These are phyloP conservation scores for Protostelium mycophagum DNA, from an alignment of 78 protist genomes.

Conservation along the genomic window DNA sequence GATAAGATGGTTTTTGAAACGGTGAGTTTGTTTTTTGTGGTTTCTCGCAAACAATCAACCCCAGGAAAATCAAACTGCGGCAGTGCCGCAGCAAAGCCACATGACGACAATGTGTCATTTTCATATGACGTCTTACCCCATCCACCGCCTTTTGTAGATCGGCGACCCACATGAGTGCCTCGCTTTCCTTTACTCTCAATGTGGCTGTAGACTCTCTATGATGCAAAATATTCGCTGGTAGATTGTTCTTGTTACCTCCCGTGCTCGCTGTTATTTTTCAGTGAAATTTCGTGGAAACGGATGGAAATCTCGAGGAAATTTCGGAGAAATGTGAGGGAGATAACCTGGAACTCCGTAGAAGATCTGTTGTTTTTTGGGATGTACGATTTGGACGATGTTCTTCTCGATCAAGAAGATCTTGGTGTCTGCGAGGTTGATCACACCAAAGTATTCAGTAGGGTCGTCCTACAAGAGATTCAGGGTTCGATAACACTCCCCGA, in stretches of 20 bases:
- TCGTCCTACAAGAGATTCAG: background rate
- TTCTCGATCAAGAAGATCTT: background rate
- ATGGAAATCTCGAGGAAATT: background rate
- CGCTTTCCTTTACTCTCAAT: background rate
- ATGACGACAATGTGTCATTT: no score
- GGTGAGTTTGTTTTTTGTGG: background rate
- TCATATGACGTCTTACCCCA: background rate
- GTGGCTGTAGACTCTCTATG: background rate
- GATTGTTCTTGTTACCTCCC: background rate
- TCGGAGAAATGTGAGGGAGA: background rate
- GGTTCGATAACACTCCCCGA: no score
- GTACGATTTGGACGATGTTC: background rate
- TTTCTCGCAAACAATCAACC: no score
- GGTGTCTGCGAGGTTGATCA: background rate
- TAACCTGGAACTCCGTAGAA: background rate
- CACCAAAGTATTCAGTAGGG: background rate
- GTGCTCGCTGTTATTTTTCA: no score
- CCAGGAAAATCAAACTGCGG: no score
- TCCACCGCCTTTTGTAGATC: background rate
- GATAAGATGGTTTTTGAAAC: no score
- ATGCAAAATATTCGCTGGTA: background rate
- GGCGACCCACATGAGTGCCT: background rate
- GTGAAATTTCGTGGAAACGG: no score
- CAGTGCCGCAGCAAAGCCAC: no score
- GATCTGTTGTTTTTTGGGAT: background rate